Base-by-base conservation (phyloP, 2,329 filamentous ascomycete genomes). In the Arthrobotrys sinensis region DNA sequence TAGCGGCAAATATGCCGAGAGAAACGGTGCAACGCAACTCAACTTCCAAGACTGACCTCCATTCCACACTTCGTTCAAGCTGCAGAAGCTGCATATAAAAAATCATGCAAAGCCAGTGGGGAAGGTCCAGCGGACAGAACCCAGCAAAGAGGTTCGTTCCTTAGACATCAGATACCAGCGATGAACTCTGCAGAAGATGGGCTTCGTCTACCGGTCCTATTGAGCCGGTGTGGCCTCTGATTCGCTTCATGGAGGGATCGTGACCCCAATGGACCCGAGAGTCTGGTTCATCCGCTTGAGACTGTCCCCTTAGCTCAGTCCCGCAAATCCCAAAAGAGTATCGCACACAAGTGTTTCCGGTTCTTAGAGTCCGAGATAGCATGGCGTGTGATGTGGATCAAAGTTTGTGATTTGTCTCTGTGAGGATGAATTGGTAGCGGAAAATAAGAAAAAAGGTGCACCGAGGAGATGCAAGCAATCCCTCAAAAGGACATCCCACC, bases 311-410 rank as follows among this genome's bases (percentile, higher is more conserved):
- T 77, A 71, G 73, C 67, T 77, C 66, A 77, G 73, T 77, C 73
- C 73, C 66, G 73, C 66, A 76, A 76, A 71, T 71, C 73, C 73
- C 73, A 77, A 77, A 77, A 77, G 73, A 77, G 73, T 77, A 77
- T 77, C 73, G 73, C 73, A 77, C 70, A 60, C 60, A 71, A 66
- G 66, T 77, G 73, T 43, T 70, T 66, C 66, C 66, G 73, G 66
- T 77, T 71, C 66, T 71, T 77, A 67, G 73, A 77, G 60, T 71
- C 73, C 66, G 67, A 77, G 73, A 77, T 77, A 77, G 73, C 66
- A 77, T 77, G 73, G 73, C 73, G 73, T 77, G 73, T 71, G 66
- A 77, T 71, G 73, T 77, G 73, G 73, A 77, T 71, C 73, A 77
- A 71, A 71, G 28, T 76, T 66, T 77, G 73, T 77, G 73, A 71